Base-by-base conservation (phyloP, 306 rosid species). In the Canavalia ensiformis region DNA sequence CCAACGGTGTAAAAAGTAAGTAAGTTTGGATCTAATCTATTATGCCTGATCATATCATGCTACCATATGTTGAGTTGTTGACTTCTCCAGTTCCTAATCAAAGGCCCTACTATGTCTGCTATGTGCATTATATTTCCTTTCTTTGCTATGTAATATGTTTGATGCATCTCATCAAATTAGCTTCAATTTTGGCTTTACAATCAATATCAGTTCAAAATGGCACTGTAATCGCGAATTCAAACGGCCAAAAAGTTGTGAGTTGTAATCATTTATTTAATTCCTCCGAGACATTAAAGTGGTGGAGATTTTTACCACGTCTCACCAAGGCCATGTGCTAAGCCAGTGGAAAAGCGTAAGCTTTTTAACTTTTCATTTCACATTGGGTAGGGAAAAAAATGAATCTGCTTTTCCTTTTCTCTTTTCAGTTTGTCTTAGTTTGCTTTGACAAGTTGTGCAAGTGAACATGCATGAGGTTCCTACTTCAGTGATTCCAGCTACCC, bases 271-370 rank as follows among this genome's bases (percentile, higher is more conserved):
- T 82, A 69, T 69, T 87, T 75, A 80, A 85, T 75, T 81, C 85
- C 85, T 84, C 85, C 62, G 75, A 72, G 90, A 83, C 85, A 77
- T 72, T 77, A 84, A 86, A 89, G 92, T 58, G 50, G 55, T 49
- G 65, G 75, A 39, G 79, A 84, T 83, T 87, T 82, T 87, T 80
- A 78, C 89, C 72, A 74, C 47, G 74, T 80, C 62, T 75, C 81
- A 68, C 63, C 12, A 76, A 88, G 84, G 88, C 95, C 91, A 89
- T 89, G 94, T 88, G 94, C 90, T 25, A 72, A 78, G 78, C 72
- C 94, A 84, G 88, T 81, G 84, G 72, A 85, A 85, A 85, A 87
- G 87, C 69, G 31, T 65, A 66, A 50, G 50, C 67, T 58, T 70
- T 83, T 83, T 45, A 84, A 86, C 80, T 88, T 88, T 84, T 80